phyloP scores from a whole-genome alignment of 257 asterid species.

The Nicotiana noctiflora region DNA sequence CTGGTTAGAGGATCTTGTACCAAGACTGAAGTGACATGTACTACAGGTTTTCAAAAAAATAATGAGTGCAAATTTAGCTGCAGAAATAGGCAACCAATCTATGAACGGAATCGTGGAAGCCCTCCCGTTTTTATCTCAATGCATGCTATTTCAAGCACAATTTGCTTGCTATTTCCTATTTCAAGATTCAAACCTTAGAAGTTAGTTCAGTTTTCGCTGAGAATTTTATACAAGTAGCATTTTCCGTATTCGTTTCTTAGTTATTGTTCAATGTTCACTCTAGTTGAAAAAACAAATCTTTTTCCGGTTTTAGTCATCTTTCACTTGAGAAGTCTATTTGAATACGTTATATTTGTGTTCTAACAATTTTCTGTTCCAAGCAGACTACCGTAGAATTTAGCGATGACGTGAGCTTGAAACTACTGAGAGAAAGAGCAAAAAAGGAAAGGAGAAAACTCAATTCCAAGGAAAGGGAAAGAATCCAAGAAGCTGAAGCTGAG shows the following conservation, averaged over 20 bases:
- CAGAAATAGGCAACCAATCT: background rate
- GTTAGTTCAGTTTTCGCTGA: background rate
- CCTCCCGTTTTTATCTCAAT: background rate
- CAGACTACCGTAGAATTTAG: slow-evolving; percentile 51
- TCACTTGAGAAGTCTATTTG: background rate
- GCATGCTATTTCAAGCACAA: background rate
- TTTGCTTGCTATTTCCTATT: background rate
- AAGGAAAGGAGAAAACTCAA: slow-evolving; percentile 43
- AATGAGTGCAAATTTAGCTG: background rate
- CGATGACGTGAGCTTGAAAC: slow-evolving; percentile 73
- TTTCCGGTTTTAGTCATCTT: background rate
- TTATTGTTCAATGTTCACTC: background rate
- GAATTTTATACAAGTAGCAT: background rate
- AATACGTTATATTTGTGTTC: background rate
- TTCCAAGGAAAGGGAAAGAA: slow-evolving; percentile 20
- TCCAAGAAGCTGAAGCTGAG: slow-evolving; percentile 47
- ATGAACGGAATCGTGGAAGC: background rate
- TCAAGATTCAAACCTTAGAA: background rate
- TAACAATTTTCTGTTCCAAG: background rate
- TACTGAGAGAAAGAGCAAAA: slow-evolving; percentile 57
- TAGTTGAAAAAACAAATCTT: background rate
- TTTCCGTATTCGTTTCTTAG: background rate
- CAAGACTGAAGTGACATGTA: background rate
- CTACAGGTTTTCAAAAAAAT: background rate
- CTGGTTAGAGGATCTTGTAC: background rate